Conservation (phyloP, 306 rosid genomes). For the Dalbergia cultrata region DNA sequence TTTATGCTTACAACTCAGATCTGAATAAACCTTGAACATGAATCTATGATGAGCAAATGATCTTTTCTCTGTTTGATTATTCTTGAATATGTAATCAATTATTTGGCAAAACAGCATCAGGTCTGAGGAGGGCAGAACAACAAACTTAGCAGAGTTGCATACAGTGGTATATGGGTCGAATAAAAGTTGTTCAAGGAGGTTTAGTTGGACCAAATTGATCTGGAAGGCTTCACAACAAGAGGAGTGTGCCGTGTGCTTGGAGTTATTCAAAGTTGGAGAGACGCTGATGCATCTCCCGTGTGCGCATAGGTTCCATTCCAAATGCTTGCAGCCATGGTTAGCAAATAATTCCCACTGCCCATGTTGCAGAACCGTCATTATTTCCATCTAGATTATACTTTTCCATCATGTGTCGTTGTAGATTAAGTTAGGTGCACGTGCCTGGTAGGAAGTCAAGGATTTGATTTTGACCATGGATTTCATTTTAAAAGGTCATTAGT, state of each 20-base stretch:
- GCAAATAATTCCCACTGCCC: conserved; percentile 78
- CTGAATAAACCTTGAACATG: background rate
- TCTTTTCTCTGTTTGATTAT: background rate
- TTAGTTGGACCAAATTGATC: conserved; percentile 75
- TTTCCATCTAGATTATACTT: conserved; percentile 25
- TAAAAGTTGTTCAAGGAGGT: conserved; percentile 60
- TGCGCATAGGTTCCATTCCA: conserved; percentile 80
- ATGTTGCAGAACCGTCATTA: conserved; percentile 70
- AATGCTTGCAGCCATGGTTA: conserved; percentile 87
- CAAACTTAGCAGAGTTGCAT: conserved; percentile 48
- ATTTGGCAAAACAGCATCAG: conserved; percentile 34
- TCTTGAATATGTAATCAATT: background rate
- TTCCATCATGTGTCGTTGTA: background rate
- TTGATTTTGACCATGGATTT: background rate
- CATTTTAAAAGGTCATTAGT: background rate
- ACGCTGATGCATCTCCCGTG: conserved; percentile 71
- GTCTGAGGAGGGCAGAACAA: conserved; percentile 44
- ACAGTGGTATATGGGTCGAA: conserved; percentile 56
- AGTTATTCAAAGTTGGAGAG: conserved; percentile 61
- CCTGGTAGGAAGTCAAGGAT: background rate
- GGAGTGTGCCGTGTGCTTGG: conserved; percentile 79
- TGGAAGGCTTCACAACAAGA: conserved; percentile 72
- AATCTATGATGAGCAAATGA: background rate
- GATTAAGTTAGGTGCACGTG: conserved; percentile 9
- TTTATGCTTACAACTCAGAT: conserved; percentile 15